phyloP scores from a whole-genome alignment of 2,329 filamentous ascomycete genomes.

The Calonectria multiphialidica region DNA sequence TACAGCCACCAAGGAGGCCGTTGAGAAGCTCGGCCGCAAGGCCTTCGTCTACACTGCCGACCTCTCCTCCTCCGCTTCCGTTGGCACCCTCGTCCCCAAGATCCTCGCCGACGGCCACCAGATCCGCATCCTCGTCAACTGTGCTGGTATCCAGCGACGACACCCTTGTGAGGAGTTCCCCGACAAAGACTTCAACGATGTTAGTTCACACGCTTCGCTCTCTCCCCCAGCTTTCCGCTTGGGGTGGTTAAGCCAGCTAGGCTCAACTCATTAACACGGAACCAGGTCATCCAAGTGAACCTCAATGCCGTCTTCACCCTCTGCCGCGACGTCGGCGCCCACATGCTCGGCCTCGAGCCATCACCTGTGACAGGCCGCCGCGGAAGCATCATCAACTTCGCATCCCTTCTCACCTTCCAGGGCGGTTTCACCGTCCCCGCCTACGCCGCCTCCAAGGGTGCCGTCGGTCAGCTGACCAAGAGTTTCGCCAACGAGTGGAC shows the following conservation, averaged over 20 bases:
- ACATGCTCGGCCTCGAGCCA: constrained; percentile 75
- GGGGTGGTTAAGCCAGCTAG: neutral
- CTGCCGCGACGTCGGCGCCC: constrained; percentile 80
- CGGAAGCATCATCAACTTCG: constrained; percentile 87
- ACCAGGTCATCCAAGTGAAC: constrained; percentile 85
- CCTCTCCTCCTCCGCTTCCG: constrained; percentile 70
- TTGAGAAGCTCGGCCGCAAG: constrained; percentile 75
- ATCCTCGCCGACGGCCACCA: constrained; percentile 73
- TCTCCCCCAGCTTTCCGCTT: neutral
- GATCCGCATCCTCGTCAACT: constrained; percentile 86
- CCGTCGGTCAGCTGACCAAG: constrained; percentile 87
- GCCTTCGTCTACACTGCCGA: constrained; percentile 78
- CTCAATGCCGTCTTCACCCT: constrained; percentile 85
- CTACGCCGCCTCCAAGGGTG: constrained; percentile 89
- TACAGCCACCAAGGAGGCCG: constrained; percentile 68
- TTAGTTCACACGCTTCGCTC: constrained; percentile 35
- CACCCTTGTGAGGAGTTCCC: constrained; percentile 83
- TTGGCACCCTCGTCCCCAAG: constrained; percentile 70
- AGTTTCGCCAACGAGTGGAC: constrained; percentile 90
- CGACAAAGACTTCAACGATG: constrained; percentile 80
- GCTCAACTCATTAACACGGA: constrained; percentile 7
- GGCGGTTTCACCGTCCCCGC: constrained; percentile 90
- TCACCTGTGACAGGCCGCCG: constrained; percentile 64
- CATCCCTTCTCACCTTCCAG: constrained; percentile 84
- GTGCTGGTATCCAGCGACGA: constrained; percentile 86